Evolutionary conservation across 495 filamentous ascomycete species (phyloP).

Genomic region (Umbilicaria muhlenbergii): DNA sequence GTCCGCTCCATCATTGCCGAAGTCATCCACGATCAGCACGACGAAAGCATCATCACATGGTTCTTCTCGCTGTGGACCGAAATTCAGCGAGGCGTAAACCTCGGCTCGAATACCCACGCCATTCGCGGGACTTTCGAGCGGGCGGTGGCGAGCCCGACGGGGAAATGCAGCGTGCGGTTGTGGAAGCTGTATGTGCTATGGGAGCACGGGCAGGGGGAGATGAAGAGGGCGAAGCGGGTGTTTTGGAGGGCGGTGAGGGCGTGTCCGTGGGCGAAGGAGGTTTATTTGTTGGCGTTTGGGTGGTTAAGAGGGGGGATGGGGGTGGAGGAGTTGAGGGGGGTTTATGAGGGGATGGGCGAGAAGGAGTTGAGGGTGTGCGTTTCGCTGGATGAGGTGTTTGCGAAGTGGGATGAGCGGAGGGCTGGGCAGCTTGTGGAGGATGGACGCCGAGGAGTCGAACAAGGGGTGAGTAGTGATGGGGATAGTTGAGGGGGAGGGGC

Average conservation of each 20-base stretch:
- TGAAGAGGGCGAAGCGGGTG: constrained; percentile 29
- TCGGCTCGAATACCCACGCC: constrained; percentile 41
- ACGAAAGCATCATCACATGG: constrained; percentile 36
- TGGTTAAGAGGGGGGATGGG: constrained; percentile 27
- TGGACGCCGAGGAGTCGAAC: too few relatives aligned
- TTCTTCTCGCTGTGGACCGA: constrained; percentile 57
- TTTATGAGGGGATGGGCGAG: constrained; percentile 35
- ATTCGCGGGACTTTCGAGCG: constrained; percentile 55
- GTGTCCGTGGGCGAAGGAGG: constrained; percentile 65
- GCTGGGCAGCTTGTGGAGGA: too few relatives aligned
- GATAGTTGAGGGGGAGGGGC: too few relatives aligned
- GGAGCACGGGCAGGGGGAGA: constrained; percentile 22
- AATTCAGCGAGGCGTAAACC: constrained; percentile 24
- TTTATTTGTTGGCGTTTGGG: constrained; percentile 47
- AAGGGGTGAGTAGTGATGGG: too few relatives aligned
- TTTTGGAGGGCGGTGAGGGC: constrained; percentile 33
- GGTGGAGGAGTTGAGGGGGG: constrained; percentile 25
- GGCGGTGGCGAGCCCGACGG: constrained; percentile 27
- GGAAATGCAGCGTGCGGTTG: constrained; percentile 28
- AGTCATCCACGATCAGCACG: constrained; percentile 17
- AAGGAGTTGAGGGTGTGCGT: constrained; percentile 37
- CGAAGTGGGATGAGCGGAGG: neutral
- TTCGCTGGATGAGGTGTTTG: constrained; percentile 21
- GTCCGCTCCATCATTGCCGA: constrained; percentile 43
- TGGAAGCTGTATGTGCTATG: constrained; percentile 58